Evolutionary conservation across 2,329 filamentous ascomycete species (phyloP), one percentile per base, ranked within the genome.

Genomic region (Neofusicoccum sp.): DNA sequence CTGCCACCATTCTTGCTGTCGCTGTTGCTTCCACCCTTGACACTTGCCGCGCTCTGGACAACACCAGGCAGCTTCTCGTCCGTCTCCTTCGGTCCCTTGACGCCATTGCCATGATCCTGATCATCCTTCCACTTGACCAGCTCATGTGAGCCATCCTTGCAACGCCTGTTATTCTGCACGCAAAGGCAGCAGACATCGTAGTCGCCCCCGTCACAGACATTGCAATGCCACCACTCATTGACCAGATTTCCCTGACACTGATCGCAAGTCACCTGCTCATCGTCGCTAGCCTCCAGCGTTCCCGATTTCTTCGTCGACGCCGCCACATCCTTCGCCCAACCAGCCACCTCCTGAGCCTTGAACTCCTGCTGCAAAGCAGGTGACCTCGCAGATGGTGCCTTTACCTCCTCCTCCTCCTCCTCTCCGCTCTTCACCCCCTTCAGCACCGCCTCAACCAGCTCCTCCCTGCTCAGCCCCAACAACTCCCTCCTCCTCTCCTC

Each of bases 391-490:
- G 41, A 26, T 48, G 5, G 14, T 11, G 11, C 28, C 2, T 16
- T 4, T 30, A 6, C 41, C 20, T 26, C 41, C 5, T 14, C 41
- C n/a, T 44, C 41, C 16, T 1, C 9, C 16, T 26, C n/a, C 41
- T 44, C 24, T 11, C 9, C 20, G 7, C 16, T 24, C 36, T 24
- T 26, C 3, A n/a, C 24, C 36, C 34, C 28, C 34, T 28, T 31
- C 28, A 40, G 7, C 38, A 51, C 34, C 65, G 70, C 64, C 49
- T 66, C 63, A 33, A 73, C 62, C 58, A 70, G 47, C 63, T 73
- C 62, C 33, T 71, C 66, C 65, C 71, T 74, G 12, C 70, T 67
- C 48, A 75, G 16, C 14, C 65, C 62, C 62, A 68, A 62, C 30
- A 70, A 61, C 51, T 64, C 60, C 36, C 66, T 61, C 9, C 65